A percentile compares a stretch with the other conserved stretches of the same genome.
Conservation (phyloP, 306 rosid genomes). For the Abrus pulchellus region DNA sequence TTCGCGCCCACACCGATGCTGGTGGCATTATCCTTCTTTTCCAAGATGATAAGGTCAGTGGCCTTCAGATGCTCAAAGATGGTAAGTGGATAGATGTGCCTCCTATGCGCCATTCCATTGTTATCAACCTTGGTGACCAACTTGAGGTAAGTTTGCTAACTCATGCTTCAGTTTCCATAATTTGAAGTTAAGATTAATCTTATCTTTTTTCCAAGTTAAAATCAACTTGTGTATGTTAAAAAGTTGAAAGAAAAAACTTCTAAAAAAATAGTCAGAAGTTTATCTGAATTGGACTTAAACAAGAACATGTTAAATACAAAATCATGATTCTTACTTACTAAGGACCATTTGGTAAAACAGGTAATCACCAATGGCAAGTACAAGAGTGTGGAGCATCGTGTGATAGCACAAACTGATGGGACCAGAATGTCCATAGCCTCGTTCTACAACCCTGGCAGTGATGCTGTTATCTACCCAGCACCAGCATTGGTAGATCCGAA, state of each 20-base stretch:
- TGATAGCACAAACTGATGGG: constrained; percentile 79
- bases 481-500: constrained; percentile 67
- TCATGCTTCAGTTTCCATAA: constrained; percentile 3
- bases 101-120: constrained; percentile 89
- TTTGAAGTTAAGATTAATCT: too few species aligned
- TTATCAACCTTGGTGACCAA: constrained; percentile 88
- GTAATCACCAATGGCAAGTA: constrained; percentile 92
- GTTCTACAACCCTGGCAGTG: constrained; percentile 91
- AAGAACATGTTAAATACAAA: constrained; percentile 7
- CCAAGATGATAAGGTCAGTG: constrained; percentile 93
- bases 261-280: too few species aligned
- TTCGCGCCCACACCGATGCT: constrained; percentile 93
- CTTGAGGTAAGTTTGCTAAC: constrained; percentile 67
- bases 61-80: constrained; percentile 86
- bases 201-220: too few species aligned
- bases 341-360: constrained; percentile 41
- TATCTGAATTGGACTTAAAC: too few species aligned
- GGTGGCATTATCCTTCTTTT: constrained; percentile 92
- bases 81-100: constrained; percentile 90
- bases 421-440: constrained; percentile 93
- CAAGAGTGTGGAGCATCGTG: constrained; percentile 93
- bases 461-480: constrained; percentile 88
- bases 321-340: not conserved
- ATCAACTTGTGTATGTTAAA: too few species aligned
- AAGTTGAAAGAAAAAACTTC: too few species aligned